These are phyloP conservation scores for Chamaecyparis obtusa DNA, from an alignment of 75 land plant genomes.

Conservation along the genomic window DNA sequence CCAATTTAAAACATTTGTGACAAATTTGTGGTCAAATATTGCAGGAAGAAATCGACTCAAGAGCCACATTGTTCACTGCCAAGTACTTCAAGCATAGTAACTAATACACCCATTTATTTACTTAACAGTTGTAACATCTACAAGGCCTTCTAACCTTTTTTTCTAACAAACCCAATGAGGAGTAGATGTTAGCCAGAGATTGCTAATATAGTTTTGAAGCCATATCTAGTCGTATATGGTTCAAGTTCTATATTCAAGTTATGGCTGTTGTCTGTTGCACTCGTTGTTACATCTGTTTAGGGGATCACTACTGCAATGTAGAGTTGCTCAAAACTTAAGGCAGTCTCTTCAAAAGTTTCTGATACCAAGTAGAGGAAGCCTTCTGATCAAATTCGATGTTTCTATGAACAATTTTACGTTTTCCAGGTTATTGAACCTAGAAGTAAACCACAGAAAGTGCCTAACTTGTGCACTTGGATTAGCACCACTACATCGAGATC, in stretches of 20 bases:
- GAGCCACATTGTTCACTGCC: constrained; percentile 76
- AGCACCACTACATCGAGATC: neutral
- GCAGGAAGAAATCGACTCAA: constrained; percentile 56
- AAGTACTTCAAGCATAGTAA: constrained; percentile 62
- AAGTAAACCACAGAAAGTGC: neutral
- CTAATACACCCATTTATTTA: neutral
- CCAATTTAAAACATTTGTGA: constrained; percentile 57
- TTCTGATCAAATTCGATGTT: constrained; percentile 3
- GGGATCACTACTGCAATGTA: neutral
- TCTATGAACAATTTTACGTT: neutral
- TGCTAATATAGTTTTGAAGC: constrained; percentile 1
- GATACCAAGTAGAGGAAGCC: constrained; percentile 1
- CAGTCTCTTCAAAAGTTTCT: neutral
- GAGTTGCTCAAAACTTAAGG: neutral
- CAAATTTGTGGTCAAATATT: constrained; percentile 71
- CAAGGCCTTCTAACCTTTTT: neutral
- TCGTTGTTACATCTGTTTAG: constrained; percentile 1
- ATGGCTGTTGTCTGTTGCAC: constrained; percentile 11
- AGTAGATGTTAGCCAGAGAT: constrained; percentile 6
- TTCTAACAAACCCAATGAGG: neutral
- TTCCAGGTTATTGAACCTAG: neutral
- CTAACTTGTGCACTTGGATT: constrained; percentile 1
- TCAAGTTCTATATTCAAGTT: constrained; percentile 6
- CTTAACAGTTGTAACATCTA: constrained; percentile 3
- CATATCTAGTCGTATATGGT: constrained; percentile 5